A percentile compares a stretch with the other conserved stretches of the same genome.
Evolutionary conservation across 306 rosid genomes (phyloP).

Genomic region (Pterocarpus macrocarpus): DNA sequence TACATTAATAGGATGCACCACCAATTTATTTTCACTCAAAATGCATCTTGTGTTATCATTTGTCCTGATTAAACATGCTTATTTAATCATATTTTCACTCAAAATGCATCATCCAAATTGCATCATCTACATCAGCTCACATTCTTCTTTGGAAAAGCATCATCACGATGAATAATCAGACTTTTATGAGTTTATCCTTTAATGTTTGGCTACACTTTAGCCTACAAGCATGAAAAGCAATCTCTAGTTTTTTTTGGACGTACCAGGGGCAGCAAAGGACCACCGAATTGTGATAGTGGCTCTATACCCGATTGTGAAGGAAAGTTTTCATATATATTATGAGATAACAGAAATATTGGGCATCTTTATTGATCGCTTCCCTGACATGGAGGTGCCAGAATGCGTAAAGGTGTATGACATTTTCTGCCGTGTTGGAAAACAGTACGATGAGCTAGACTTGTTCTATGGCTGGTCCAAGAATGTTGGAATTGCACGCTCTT

Average conservation of each 20-base stretch:
- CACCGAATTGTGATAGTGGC: slow-evolving; percentile 82
- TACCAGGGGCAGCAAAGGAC: slow-evolving; percentile 76
- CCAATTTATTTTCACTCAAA: background rate
- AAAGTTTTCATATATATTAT: slow-evolving; percentile 75
- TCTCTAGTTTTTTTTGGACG: slow-evolving; percentile 33
- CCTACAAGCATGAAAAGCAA: slow-evolving; percentile 12
- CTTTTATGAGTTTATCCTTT: too few relatives aligned
- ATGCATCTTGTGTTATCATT: background rate
- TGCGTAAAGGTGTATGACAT: slow-evolving; percentile 73
- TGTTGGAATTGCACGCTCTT: slow-evolving; percentile 76
- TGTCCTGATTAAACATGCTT: too few relatives aligned
- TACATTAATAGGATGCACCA: background rate
- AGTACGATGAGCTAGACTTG: slow-evolving; percentile 81
- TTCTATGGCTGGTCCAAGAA: slow-evolving; percentile 77
- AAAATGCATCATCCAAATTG: background rate
- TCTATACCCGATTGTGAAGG: slow-evolving; percentile 74
- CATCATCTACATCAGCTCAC: background rate
- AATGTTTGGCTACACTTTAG: background rate
- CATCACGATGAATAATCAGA: too few relatives aligned
- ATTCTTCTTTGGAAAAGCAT: background rate
- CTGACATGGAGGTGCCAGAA: slow-evolving; percentile 63
- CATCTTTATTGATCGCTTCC: slow-evolving; percentile 71
- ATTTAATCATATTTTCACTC: background rate
- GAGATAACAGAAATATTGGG: slow-evolving; percentile 74
- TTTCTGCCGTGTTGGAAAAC: slow-evolving; percentile 82